Percentiles rank a stretch among this genome's conserved stretches.
Evolutionary conservation across 371 early-diverging fungal species (phyloP).

Genomic region (Lichtheimia hyalospora): DNA sequence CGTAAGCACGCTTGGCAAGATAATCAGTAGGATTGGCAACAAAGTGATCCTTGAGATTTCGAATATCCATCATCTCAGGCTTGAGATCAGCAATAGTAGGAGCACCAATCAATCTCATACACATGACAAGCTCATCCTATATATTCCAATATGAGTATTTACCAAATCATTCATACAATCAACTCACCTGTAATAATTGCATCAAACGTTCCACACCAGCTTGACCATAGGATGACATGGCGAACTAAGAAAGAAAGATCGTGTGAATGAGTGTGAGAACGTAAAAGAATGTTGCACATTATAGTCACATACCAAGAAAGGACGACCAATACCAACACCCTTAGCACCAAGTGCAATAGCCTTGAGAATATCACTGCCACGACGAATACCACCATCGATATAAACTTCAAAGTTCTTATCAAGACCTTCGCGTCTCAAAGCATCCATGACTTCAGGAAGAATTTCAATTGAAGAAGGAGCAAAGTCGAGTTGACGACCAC

Average conservation of each 20-base stretch:
- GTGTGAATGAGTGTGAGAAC: not conserved
- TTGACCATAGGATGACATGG: conserved; percentile 75
- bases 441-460: conserved; percentile 80
- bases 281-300: not conserved
- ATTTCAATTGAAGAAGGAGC: conserved; percentile 78
- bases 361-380: conserved; percentile 91
- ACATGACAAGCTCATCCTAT: conserved; percentile 69
- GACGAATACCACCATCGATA: conserved; percentile 90
- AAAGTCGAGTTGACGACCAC: conserved; percentile 93
- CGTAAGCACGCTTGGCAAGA: conserved; percentile 37
- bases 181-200: conserved; percentile 59
- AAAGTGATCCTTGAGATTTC: conserved; percentile 51
- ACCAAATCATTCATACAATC: conserved; percentile 28
- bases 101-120: conserved; percentile 78
- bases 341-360: conserved; percentile 93
- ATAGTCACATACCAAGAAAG: conserved; percentile 66
- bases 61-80: conserved; percentile 57
- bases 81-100: conserved; percentile 60
- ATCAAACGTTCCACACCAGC: conserved; percentile 76
- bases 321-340: conserved; percentile 93
- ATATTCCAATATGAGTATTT: conserved; percentile 10
- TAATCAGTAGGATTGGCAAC: conserved; percentile 43
- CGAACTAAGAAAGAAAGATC: conserved; percentile 37
- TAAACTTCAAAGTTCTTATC: conserved; percentile 79
- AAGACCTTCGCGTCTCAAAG: conserved; percentile 43